Base-by-base conservation (phyloP, 1,284 basidiomycete species). In the Salmacisia buchloeana region DNA sequence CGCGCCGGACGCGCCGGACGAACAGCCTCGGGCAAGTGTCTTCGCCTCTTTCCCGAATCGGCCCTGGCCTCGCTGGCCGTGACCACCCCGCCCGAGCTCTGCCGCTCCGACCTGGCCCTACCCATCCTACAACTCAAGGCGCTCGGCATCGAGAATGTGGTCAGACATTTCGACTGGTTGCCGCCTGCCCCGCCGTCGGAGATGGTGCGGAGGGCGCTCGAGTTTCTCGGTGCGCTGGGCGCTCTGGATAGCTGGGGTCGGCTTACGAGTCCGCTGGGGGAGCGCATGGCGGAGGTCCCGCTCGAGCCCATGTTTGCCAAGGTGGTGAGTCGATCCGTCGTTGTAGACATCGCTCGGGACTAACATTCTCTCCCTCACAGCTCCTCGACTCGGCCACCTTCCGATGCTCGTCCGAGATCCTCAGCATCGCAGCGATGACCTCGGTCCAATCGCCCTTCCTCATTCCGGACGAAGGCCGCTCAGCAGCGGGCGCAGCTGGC, bases 401-500 rank as follows among this genome's bases (percentile, higher is more conserved):
- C 74, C 84, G 85, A 67, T 99, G 94, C 73, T 90, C 92, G 2
- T 89, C 94, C 75, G 94, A 98, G 78, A 90, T 96, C 49, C 82
- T 99, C 60, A 92, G 91, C 0, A 96, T 99, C 64, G 89, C 93
- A 1, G 92, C 94, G 0, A 97, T 98, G 92, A 90, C 89, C 9
- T 85, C 90, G 3, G 86, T 79, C 25, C 62, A 63, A 2, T 25
- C 66, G 10, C 75, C 73, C 2, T 79, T 78, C 52, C 54, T 66
- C 27, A 64, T 68, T 10, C 66, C 64, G 0, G 67, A 75, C 18
- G 90, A 92, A 18, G 92, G 91, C 6, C 52, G 64, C 7, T 66
- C 61, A n/a, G 85, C 86, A n/a, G 84, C 86, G 15, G 90, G 89
- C 6, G 89, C 91, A 0, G 79, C 92, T 60, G 91, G 89, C 9